Base-by-base conservation (phyloP, 768 basidiomycete genomes). In the Boletus reticuloceps region DNA sequence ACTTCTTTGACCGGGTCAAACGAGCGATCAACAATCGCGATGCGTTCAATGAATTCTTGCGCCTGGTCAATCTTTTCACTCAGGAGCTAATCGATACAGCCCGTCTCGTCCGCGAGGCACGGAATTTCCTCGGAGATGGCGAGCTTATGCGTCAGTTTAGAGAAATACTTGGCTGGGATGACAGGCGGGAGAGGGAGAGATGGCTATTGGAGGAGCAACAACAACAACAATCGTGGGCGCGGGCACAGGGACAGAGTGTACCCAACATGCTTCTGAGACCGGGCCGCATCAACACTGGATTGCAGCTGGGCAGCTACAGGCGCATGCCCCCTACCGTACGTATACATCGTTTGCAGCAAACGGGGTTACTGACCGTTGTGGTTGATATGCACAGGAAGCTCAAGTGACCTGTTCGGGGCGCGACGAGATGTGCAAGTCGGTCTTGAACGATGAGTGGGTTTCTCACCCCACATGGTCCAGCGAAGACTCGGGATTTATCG, bases 361-460 rank as follows among this genome's bases (percentile, higher is more conserved):
- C 4, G n/a, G 8, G 13, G 17, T 55, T 34, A 48, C 32, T 61
- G 37, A 58, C 10, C 6, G 19, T 39, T 10, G 37, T n/a, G n/a
- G n/a, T 50, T 29, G 27, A 25, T 27, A 10, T 45, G 38, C 20
- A 22, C 63, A 97, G 94, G 95, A 95, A 72, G 83, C 84, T 52
- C 87, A 88, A 50, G 86, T 96, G 14, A 77, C 88, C 0, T 99
- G 97, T 66, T 91, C 95, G 3, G 97, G 97, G 3, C 89, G 97
- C 16, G 97, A 98, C 64, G 91, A 94, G 20, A 95, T 98, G 88
- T 98, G 96, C 71, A 89, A 87, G 65, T 86, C 90, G 8, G 97
- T 99, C 6, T 76, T 99, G 50, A 99, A 99, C 67, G 97, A 99
- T 68, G 92, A 96, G 62, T 99, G 96, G 96, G 89, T 98, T 32